These are phyloP conservation scores for Calycina herbarum DNA, from an alignment of 2,329 filamentous ascomycete species.

Conservation along the genomic window DNA sequence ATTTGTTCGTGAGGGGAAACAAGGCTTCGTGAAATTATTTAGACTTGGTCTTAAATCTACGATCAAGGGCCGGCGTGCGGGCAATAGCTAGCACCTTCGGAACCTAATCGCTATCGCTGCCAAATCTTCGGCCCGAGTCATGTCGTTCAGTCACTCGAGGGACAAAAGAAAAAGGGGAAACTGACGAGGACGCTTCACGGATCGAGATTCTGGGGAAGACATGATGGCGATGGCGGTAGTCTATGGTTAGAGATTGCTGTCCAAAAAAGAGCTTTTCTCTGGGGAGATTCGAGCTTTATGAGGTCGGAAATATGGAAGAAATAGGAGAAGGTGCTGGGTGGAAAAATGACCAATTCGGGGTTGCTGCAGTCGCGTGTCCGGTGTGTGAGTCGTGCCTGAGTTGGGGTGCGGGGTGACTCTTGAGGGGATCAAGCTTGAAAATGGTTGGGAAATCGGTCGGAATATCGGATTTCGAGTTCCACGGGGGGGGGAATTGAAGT, in stretches of 20 bases:
- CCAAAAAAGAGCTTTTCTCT: too few species aligned
- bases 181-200: slow-evolving; percentile 5
- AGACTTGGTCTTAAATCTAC: not conserved
- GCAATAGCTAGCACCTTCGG: not conserved
- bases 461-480: not conserved
- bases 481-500: not conserved
- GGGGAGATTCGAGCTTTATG: not conserved
- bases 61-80: not conserved
- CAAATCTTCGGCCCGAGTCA: not conserved
- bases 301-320: not conserved
- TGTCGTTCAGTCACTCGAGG: not conserved
- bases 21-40: not conserved
- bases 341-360: not conserved
- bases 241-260: too few species aligned
- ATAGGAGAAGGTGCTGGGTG: too few species aligned
- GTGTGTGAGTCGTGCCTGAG: not conserved
- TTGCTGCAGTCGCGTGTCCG: not conserved
- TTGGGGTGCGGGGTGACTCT: not conserved
- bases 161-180: not conserved
- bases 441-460: not conserved
- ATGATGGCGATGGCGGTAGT: not conserved
- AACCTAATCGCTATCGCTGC: not conserved
- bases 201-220: slow-evolving; percentile 16
- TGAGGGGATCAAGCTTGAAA: not conserved
- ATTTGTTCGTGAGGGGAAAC: not conserved